A percentile compares a stretch with the other conserved stretches of the same genome.
These are phyloP conservation scores for Drosera spatulata DNA, from an alignment of 179 eudicot species.

Conservation along the genomic window DNA sequence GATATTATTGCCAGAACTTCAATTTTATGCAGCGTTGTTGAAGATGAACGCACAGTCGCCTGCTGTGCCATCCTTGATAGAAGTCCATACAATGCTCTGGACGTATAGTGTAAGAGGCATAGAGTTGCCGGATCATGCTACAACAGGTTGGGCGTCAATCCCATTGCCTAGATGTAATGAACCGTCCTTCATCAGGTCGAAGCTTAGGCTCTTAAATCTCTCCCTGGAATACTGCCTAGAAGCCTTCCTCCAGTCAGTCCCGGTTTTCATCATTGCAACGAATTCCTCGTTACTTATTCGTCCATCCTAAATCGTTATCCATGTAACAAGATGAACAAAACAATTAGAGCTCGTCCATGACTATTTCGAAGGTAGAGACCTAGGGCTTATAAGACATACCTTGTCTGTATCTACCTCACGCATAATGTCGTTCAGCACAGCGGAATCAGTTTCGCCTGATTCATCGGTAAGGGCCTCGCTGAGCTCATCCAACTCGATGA, in stretches of 20 bases:
- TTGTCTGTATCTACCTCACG: slow-evolving; percentile 87
- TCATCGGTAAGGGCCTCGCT: slow-evolving; percentile 74
- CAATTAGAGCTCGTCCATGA: no score
- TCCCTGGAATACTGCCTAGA: slow-evolving; percentile 91
- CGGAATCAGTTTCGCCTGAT: slow-evolving; percentile 55
- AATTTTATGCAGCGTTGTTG: no score
- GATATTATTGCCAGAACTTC: no score
- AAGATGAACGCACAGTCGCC: no score
- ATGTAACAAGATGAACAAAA: no score
- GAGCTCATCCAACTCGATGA: slow-evolving; percentile 79
- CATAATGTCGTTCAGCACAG: slow-evolving; percentile 69
- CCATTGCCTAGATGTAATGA: slow-evolving; percentile 80
- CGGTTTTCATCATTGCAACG: slow-evolving; percentile 92
- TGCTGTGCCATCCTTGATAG: no score
- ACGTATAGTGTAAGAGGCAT: no score
- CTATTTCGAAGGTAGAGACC: not conserved
- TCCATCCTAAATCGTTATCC: slow-evolving; percentile 45
- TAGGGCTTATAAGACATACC: slow-evolving; percentile 19
- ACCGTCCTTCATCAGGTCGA: slow-evolving; percentile 88
- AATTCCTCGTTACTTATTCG: slow-evolving; percentile 86
- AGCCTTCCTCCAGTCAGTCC: slow-evolving; percentile 97
- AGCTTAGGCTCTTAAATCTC: slow-evolving; percentile 78
- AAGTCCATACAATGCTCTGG: no score
- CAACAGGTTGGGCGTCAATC: slow-evolving; percentile 49
- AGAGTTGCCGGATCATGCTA: slow-evolving; percentile 23